Evolutionary conservation across 441 rosid species (phyloP).

Genomic region (Theobroma grandiflorum): DNA sequence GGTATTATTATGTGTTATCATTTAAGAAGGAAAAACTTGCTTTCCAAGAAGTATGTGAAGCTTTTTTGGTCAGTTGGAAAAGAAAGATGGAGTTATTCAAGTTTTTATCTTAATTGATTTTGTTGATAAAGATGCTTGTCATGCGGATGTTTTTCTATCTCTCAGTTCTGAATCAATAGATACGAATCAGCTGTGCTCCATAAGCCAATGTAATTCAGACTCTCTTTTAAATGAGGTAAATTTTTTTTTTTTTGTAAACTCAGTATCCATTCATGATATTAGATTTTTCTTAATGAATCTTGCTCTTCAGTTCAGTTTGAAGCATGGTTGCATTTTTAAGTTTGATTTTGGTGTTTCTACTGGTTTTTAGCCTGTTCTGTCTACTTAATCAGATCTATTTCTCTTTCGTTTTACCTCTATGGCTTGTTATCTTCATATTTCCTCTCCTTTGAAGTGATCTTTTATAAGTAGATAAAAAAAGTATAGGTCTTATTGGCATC

Average conservation of each 20-base stretch:
- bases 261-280: conserved; percentile 5
- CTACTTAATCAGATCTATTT: neutral
- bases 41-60: conserved; percentile 18
- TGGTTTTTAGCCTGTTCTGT: neutral
- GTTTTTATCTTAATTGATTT: conserved; percentile 19
- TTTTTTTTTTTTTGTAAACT: conserved; percentile 10
- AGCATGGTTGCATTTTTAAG: conserved; percentile 15
- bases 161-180: conserved; percentile 93
- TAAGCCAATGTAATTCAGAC: conserved; percentile 87
- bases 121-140: conserved; percentile 30
- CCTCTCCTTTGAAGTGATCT: neutral
- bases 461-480: too few species aligned
- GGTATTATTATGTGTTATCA: neutral
- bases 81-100: conserved; percentile 13
- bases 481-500: too few species aligned
- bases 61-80: neutral
- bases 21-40: conserved; percentile 7
- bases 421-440: neutral
- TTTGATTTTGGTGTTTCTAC: neutral
- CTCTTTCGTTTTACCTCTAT: neutral
- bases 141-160: conserved; percentile 42
- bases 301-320: conserved; percentile 13
- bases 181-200: conserved; percentile 93
- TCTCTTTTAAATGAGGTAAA: conserved; percentile 95
- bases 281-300: neutral